Evolutionary conservation across 257 asterid species (phyloP), one percentile per base, ranked within the genome.

Genomic region (Verbascum thapsus): DNA sequence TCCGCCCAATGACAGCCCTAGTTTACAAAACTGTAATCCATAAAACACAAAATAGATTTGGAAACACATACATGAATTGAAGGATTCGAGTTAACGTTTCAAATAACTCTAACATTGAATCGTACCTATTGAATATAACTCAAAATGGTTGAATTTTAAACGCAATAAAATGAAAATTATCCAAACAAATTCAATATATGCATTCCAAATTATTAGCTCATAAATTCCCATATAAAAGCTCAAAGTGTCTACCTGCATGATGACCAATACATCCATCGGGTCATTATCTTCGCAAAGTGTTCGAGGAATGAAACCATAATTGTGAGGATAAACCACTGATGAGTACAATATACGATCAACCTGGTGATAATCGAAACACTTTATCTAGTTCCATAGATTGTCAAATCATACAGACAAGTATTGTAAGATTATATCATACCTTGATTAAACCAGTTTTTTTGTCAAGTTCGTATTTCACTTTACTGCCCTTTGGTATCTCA

Each of bases 221-320:
- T 26, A 26, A 26, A 26, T 26, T 5, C 32, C 32, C 32, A 2
- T 1, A 26, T 26, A 26, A 2, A 5, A 26, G 32, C 32, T 26
- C 32, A 26, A 26, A 26, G 5, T 1, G 6, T 32, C 2, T 43
- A 87, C 97, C 97, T 91, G 98, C 98, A 91, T 91, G 9, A 91
- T 90, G 70, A 91, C 98, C 52, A 91, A 62, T 6, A 88, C 98
- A 57, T 91, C 98, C 88, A 91, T 85, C 1, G 98, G 98, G 74
- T 91, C 98, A 52, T 91, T 91, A 60, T 91, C 98, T 80, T 91
- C 98, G 15, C 98, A 91, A 4, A 91, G 76, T n/a, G 98, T 83
- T 15, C 98, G 84, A 8, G 98, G 98, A 75, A 91, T 89, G 89
- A 91, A 91, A 64, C 98, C 98, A 51, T 88, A 88, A 58, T 91